Conservation (phyloP, 2,329 filamentous ascomycete genomes). For the Pseudonectria buxi region DNA sequence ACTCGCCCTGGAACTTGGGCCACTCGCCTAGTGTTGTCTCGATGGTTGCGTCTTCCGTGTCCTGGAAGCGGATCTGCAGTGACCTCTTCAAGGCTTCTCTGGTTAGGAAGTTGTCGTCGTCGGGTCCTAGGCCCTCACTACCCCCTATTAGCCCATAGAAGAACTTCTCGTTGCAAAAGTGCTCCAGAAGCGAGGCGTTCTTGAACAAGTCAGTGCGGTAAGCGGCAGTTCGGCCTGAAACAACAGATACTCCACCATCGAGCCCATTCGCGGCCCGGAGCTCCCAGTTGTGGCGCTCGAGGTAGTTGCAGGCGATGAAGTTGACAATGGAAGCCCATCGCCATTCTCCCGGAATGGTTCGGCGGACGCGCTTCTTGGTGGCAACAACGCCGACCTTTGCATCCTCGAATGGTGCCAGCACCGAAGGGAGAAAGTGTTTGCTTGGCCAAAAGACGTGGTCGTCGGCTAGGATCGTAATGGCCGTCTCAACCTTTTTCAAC, state of each 20-base stretch:
- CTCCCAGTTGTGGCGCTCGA: constrained; percentile 58
- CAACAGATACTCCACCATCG: constrained; percentile 52
- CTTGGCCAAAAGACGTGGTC: constrained; percentile 48
- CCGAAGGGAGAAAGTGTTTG: constrained; percentile 30
- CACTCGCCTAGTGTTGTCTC: constrained; percentile 46
- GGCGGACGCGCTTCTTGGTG: constrained; percentile 47
- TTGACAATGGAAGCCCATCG: constrained; percentile 37
- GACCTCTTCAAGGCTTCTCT: constrained; percentile 42
- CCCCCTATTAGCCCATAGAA: constrained; percentile 32
- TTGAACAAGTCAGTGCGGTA: constrained; percentile 45
- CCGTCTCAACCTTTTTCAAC: constrained; percentile 29
- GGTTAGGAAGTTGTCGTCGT: constrained; percentile 58
- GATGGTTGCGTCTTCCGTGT: constrained; percentile 39
- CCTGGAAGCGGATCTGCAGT: constrained; percentile 51
- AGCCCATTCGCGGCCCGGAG: constrained; percentile 47
- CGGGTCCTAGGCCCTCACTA: constrained; percentile 33
- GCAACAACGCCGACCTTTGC: constrained; percentile 45
- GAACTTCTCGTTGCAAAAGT: constrained; percentile 45
- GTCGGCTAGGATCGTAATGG: constrained; percentile 41
- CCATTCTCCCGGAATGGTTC: constrained; percentile 25
- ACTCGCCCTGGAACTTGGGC: constrained; percentile 45
- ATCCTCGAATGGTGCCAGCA: constrained; percentile 40
- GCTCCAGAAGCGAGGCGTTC: constrained; percentile 32
- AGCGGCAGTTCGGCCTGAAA: constrained; percentile 49
- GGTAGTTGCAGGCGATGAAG: constrained; percentile 51